Percentiles rank a stretch among this genome's conserved stretches.
Evolutionary conservation across 139 green algal genomes (phyloP).

Genomic region (Chlorella sp.): DNA sequence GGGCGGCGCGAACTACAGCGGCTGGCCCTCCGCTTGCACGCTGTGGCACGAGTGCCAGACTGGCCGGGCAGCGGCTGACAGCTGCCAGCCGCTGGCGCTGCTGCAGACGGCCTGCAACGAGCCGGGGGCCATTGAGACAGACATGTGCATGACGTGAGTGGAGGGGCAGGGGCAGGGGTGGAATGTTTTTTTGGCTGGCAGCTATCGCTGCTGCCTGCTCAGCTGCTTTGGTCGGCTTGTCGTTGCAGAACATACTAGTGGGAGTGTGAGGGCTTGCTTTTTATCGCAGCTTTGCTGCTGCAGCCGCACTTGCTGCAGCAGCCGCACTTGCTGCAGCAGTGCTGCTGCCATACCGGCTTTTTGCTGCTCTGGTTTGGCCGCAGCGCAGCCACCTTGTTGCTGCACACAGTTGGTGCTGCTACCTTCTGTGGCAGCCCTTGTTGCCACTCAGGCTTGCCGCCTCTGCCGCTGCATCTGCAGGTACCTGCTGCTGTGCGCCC

Average conservation of each 20-base stretch:
- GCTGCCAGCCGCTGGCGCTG: constrained; percentile 18
- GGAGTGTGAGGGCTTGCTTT: too few relatives aligned
- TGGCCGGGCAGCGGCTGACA: not conserved
- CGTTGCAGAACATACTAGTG: too few relatives aligned
- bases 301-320: too few relatives aligned
- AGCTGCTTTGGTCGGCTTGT: not conserved
- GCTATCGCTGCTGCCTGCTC: not conserved
- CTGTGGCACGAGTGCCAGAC: constrained; percentile 39
- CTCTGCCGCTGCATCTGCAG: not conserved
- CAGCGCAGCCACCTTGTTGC: too few relatives aligned
- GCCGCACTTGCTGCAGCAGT: too few relatives aligned
- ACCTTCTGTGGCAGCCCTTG: too few relatives aligned
- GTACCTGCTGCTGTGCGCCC: constrained; percentile 26
- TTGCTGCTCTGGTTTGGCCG: too few relatives aligned
- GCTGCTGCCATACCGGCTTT: too few relatives aligned
- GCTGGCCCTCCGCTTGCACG: constrained; percentile 37
- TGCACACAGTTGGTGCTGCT: too few relatives aligned
- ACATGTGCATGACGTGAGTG: constrained; percentile 11
- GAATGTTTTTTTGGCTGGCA: not conserved
- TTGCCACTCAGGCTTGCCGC: too few relatives aligned
- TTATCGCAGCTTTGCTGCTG: too few relatives aligned
- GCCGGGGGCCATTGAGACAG: not conserved
- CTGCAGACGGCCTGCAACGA: constrained; percentile 34
- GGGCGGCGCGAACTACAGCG: not conserved
- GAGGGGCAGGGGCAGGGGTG: too few relatives aligned